Evolutionary conservation across 768 basidiomycete genomes (phyloP), one percentile per base, ranked within the genome.

Genomic region (Pleurotus salmoneostramineus): DNA sequence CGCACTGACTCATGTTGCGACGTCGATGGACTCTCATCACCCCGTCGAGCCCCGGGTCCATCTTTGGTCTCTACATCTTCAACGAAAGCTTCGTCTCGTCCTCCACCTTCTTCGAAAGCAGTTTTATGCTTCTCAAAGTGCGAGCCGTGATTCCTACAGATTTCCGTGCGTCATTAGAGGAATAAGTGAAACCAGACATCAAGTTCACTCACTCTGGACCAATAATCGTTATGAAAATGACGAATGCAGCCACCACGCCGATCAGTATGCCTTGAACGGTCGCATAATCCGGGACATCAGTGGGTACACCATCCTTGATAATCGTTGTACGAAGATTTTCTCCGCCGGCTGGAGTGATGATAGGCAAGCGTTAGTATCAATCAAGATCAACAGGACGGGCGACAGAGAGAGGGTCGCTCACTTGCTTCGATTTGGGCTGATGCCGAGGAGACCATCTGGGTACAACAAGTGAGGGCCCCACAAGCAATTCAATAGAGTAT

Each of bases 101-200:
- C 77, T 33, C 82, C 89, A 56, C 91, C 91, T 60, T 86, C 79
- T 66, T 95, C 89, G 71, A 89, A 89, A 0, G 91, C 93, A 2
- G 85, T 69, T 70, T 87, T 88, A 65, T 85, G 80, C 60, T 88
- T 81, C 75, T 98, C 95, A 66, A 96, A 98, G 72, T 89, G 91
- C 7, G 83, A 77, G 6, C 86, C 83, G 63, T 89, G 89, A 58
- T 89, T 85, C 67, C 85, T 87, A 45, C 5, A 21, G 6, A 43
- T 17, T 34, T 31, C 12, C 40, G 31, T 43, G 42, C 31, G 27
- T 14, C 21, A 21, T 17, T 37, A 50, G 14, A 27, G 17, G 35
- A 37, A 35, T 34, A 34, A 57, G 31, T 42, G 11, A 2, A 6
- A 49, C 2, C 6, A 12, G 15, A 56, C 1, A 17, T 17, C 3